Conservation (phyloP, 257 asterid genomes). For the Solanum chilense region DNA sequence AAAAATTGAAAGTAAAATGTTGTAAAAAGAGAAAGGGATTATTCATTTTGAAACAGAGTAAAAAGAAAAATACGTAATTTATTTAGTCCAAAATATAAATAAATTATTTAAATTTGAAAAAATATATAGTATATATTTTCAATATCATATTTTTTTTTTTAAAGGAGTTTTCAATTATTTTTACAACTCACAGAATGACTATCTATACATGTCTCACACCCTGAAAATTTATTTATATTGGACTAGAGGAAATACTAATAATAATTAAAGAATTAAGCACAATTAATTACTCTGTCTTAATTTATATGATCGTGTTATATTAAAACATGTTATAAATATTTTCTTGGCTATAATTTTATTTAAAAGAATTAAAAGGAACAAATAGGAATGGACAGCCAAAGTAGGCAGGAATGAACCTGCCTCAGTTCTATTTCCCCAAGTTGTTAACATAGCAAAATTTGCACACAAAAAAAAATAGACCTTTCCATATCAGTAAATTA, state of each 20-base stretch:
- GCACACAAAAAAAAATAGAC: background rate
- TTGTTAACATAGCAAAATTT: background rate
- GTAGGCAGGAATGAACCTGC: background rate
- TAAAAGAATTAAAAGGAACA: background rate
- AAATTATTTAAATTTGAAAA: too few relatives aligned
- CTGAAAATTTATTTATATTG: too few relatives aligned
- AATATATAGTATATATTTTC: too few relatives aligned
- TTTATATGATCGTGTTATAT: background rate
- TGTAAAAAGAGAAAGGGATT: too few relatives aligned
- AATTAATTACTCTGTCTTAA: fast-evolving
- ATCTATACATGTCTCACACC: background rate
- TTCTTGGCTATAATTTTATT: background rate
- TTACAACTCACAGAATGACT: background rate
- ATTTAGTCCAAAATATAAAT: background rate
- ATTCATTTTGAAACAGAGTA: too few relatives aligned
- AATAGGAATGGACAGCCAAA: background rate
- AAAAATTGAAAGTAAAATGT: too few relatives aligned
- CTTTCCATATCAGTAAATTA: background rate
- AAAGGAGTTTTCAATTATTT: background rate
- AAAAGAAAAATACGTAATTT: too few relatives aligned
- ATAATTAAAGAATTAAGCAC: background rate
- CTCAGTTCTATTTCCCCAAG: conserved; percentile 4
- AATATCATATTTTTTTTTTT: too few relatives aligned
- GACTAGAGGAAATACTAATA: background rate
- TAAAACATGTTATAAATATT: background rate